Evolutionary conservation across 2,329 filamentous ascomycete species (phyloP), one percentile per base, ranked within the genome.

Genomic region (Penicillium sp.): DNA sequence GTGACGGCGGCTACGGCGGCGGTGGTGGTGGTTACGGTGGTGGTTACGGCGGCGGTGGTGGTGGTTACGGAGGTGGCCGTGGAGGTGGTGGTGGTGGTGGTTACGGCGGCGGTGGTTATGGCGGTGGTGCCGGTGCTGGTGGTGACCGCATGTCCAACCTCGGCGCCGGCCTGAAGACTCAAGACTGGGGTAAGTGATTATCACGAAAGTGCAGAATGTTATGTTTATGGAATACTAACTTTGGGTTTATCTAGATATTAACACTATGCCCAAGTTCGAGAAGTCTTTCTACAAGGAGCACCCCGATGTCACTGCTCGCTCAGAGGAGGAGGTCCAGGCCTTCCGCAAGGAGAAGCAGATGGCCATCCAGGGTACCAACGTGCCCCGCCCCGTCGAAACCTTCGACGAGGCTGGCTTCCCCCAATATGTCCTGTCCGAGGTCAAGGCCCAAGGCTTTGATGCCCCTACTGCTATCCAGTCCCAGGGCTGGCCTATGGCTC

Each of bases 271-370:
- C 67, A 97, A 97, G 77, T 99, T 99, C 78, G 94, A 99, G 74
- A 99, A 99, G 79, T 92, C 90, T 8, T 99, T 99, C 80, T 99
- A 99, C 84, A 96, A 97, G 81, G 94, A 97, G 78, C 87, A 94
- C 71, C 82, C 87, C 30, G 84, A 85, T 56, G 93, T 99, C 57
- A 77, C 85, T 58, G 80, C 76, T 67, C 90, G 94, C 69, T 86
- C 90, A 11, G 74, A 84, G 39, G 84, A 84, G 53, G 93, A 97
- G 60, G 89, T 99, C 54, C 88, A 92, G 27, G 89, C 86, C 52
- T 99, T 96, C 82, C 89, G 94, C 71, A 85, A 84, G 70, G 85
- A 90, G 70, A 86, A 94, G 69, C 82, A 90, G 69, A 97, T 99
- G 76, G 84, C 91, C 42, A 82, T 97, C 51, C 81, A 88, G 67